These are phyloP conservation scores for Phlebopus sp. DNA, from an alignment of 1,284 basidiomycete genomes.

Conservation along the genomic window DNA sequence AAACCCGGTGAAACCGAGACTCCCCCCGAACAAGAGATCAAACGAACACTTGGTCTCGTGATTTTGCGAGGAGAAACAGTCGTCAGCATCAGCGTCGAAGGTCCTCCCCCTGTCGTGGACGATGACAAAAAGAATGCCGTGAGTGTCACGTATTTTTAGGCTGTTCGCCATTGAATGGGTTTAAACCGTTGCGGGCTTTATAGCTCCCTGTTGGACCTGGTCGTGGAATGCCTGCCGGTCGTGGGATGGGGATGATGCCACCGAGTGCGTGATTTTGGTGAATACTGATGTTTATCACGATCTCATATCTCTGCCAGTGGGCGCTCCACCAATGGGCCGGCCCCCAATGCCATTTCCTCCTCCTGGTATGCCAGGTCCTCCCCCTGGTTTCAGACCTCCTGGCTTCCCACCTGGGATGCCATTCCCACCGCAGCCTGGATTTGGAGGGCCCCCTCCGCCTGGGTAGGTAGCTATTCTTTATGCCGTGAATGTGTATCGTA, in stretches of 20 bases:
- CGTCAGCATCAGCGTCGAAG: constrained; percentile 93
- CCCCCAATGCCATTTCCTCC: constrained; percentile 85
- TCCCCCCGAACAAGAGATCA: constrained; percentile 90
- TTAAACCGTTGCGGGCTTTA: constrained; percentile 12
- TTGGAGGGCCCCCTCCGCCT: constrained; percentile 75
- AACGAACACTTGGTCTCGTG: constrained; percentile 92
- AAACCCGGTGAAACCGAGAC: constrained; percentile 72
- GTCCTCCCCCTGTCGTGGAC: constrained; percentile 90
- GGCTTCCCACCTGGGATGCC: constrained; percentile 79
- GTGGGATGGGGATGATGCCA: constrained; percentile 96
- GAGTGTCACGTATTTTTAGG: constrained; percentile 22
- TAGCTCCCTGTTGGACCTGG: constrained; percentile 90
- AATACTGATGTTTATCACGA: constrained; percentile 12
- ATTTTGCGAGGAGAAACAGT: constrained; percentile 97
- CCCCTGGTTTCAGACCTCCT: constrained; percentile 81
- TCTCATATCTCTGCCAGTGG: constrained; percentile 42
- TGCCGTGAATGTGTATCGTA: constrained; percentile 3
- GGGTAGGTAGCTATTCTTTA: constrained; percentile 71
- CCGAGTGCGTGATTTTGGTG: constrained; percentile 59
- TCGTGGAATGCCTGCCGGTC: constrained; percentile 91
- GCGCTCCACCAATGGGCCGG: constrained; percentile 68
- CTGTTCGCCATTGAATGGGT: constrained; percentile 12
- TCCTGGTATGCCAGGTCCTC: constrained; percentile 80
- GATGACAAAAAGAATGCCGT: constrained; percentile 83
- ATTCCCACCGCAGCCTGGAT: constrained; percentile 78